Base-by-base conservation (phyloP, 306 rosid genomes). In the Trifolium repens region DNA sequence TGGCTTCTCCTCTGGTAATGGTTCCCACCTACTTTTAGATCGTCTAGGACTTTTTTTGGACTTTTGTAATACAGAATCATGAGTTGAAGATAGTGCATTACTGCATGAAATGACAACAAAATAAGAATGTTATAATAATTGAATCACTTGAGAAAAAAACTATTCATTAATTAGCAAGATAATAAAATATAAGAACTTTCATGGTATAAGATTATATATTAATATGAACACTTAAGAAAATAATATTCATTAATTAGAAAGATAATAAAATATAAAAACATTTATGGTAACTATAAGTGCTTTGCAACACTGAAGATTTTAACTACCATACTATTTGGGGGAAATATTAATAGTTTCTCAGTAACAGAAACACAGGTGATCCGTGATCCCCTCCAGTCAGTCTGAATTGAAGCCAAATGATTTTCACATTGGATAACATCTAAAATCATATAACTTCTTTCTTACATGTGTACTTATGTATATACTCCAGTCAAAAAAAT, bases 11-110 rank as follows among this genome's bases (percentile, higher is more conserved):
- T 88, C 98, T 2, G 86, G 89, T 77, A 96, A 73, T 76, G 99
- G 99, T 82, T 96, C 99, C 99, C 99, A 96, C 83, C 99, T 88
- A 81, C 99, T 96, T 85, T 84, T 94, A 55, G 90, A 81, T 79
- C 89, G 88, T 71, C 91, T 89, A 14, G 99, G 99, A 87, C 96
- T 94, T 80, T 86, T 85, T 76, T 87, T 92, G 76, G 69, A 81
- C 79, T 90, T 90, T 32, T 89, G 83, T 88, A 86, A 82, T 42
- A 76, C 72, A 30, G 85, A 86, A 68, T 78, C 82, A 65, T 76
- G 84, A 68, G 74, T 63, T 49, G 86, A 80, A 80, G 77, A 73
- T 73, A 69, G 84, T 73, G 84, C 81, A 72, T 79, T 85, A 79
- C 93, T 80, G 90, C 86, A 83, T 43, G 57, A 74, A 62, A 78